Conservation (phyloP, 1,139 yeast genomes). For the Lodderomyces margitis region DNA sequence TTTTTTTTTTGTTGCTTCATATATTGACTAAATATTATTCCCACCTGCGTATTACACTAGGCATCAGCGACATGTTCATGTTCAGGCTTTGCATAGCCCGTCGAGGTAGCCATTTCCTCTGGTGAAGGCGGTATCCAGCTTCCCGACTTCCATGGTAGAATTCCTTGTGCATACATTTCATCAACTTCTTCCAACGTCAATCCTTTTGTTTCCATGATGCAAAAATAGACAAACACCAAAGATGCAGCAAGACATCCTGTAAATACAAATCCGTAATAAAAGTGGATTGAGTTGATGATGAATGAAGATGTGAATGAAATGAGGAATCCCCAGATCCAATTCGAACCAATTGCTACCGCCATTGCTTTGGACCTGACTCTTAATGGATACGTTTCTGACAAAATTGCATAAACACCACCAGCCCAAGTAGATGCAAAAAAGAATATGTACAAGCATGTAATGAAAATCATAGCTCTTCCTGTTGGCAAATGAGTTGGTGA, state of each 20-base stretch:
- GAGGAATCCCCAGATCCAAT: constrained; percentile 79
- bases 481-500: constrained; percentile 29
- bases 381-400: constrained; percentile 76
- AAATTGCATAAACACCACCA: constrained; percentile 73
- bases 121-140: constrained; percentile 41
- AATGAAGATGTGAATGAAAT: constrained; percentile 75
- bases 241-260: constrained; percentile 65
- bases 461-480: constrained; percentile 72
- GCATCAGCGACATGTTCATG: constrained; percentile 18
- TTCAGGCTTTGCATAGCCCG: constrained; percentile 31
- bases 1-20: too few relatives aligned
- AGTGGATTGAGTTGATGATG: constrained; percentile 46
- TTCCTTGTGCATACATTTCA: constrained; percentile 51
- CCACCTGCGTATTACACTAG: too few relatives aligned
- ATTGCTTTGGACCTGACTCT: constrained; percentile 79
- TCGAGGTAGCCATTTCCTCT: constrained; percentile 29
- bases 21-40: too few relatives aligned
- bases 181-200: constrained; percentile 67
- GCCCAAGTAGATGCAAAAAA: constrained; percentile 87
- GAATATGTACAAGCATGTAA: constrained; percentile 75
- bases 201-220: constrained; percentile 66
- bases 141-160: constrained; percentile 46
- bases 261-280: constrained; percentile 70
- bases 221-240: constrained; percentile 52
- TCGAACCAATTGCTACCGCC: constrained; percentile 70